Conservation (phyloP, 768 basidiomycete genomes). For the Podaxis sp. region DNA sequence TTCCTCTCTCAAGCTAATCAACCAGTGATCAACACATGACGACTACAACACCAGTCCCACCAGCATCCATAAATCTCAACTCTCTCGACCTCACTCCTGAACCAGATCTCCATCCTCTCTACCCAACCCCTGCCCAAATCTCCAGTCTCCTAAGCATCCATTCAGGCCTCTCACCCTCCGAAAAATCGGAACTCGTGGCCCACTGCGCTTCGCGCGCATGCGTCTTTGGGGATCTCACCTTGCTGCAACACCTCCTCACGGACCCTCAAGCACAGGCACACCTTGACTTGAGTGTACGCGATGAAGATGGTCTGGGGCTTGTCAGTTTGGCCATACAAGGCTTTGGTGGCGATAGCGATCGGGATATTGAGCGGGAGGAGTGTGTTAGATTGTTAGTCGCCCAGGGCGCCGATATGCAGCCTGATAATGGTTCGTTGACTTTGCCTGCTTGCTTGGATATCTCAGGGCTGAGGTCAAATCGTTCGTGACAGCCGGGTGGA, state of each 20-base stretch:
- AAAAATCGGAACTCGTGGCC: constrained; percentile 68
- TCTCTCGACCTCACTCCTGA: constrained; percentile 63
- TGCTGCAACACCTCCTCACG: constrained; percentile 70
- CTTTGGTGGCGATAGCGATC: constrained; percentile 78
- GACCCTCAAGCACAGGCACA: constrained; percentile 65
- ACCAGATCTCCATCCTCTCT: constrained; percentile 78
- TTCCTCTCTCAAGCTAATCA: constrained; percentile 10
- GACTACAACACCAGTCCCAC: constrained; percentile 12
- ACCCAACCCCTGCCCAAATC: constrained; percentile 67
- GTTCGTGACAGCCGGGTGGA: constrained; percentile 79
- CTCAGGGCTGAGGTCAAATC: not conserved
- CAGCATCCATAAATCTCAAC: constrained; percentile 24
- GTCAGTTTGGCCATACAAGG: constrained; percentile 79
- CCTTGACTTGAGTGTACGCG: constrained; percentile 68
- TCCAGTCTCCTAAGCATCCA: constrained; percentile 61
- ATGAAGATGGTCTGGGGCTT: constrained; percentile 85
- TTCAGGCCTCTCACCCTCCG: constrained; percentile 65
- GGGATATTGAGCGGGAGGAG: constrained; percentile 89
- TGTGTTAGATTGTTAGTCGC: constrained; percentile 77
- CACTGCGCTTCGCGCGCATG: constrained; percentile 78
- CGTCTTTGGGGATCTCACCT: constrained; percentile 71
- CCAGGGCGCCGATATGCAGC: constrained; percentile 70
- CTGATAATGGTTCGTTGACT: constrained; percentile 61
- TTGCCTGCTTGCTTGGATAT: constrained; percentile 8
- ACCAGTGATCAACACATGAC: constrained; percentile 10